Percentiles rank a stretch among this genome's conserved stretches.
These are phyloP conservation scores for Apiospora rasikravindrae DNA, from an alignment of 2,329 filamentous ascomycete genomes.

Conservation along the genomic window DNA sequence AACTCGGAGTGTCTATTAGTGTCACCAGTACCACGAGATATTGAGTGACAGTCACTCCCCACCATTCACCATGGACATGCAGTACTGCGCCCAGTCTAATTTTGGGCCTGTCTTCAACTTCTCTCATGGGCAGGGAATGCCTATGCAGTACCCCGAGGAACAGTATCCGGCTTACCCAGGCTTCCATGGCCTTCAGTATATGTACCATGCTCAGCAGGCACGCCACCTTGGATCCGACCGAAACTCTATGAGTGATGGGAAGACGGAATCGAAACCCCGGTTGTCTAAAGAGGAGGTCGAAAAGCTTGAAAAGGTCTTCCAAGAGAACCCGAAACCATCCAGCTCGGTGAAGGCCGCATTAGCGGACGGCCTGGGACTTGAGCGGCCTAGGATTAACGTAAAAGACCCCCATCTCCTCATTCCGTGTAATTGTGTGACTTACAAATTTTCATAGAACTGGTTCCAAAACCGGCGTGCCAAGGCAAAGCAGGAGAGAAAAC, in stretches of 20 bases:
- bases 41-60: constrained; percentile 4
- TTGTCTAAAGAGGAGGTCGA: constrained; percentile 80
- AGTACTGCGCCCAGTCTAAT: constrained; percentile 33
- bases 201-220: constrained; percentile 37
- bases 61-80: constrained; percentile 37
- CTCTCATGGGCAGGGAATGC: constrained; percentile 30
- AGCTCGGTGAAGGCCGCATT: constrained; percentile 66
- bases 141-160: constrained; percentile 34
- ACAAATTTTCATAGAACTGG: constrained; percentile 61
- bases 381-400: constrained; percentile 68
- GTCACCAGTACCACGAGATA: neutral
- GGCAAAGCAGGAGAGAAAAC: constrained; percentile 67
- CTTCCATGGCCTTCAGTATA: constrained; percentile 35
- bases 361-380: constrained; percentile 66
- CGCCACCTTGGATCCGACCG: constrained; percentile 35
- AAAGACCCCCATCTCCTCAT: constrained; percentile 29
- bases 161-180: constrained; percentile 34
- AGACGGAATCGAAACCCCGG: constrained; percentile 56
- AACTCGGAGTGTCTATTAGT: constrained; percentile 1
- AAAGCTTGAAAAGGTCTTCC: constrained; percentile 64
- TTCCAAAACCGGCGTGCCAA: constrained; percentile 71
- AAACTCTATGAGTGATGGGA: constrained; percentile 34
- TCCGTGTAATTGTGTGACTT: constrained; percentile 22
- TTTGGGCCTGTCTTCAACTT: constrained; percentile 36
- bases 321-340: constrained; percentile 68